A percentile compares a stretch with the other conserved stretches of the same genome.
Conservation (phyloP, 352 stramenopile species). For the Globisporangium polare region DNA sequence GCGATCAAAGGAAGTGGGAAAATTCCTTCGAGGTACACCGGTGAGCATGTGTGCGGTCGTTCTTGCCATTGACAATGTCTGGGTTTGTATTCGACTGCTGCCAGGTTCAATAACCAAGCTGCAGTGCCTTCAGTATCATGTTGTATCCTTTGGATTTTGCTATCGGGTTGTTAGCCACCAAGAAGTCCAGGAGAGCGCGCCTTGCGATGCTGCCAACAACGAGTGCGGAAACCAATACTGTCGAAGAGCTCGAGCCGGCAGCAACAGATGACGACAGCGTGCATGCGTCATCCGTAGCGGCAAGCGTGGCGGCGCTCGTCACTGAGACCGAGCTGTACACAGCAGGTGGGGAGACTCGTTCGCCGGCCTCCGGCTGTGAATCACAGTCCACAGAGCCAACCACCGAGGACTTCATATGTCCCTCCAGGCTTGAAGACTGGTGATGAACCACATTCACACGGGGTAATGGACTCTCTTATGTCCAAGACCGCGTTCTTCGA, state of each 20-base stretch:
- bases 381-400: neutral
- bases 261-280: neutral
- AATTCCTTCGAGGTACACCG: too few relatives aligned
- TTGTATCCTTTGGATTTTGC: too few relatives aligned
- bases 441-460: too few relatives aligned
- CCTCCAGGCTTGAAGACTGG: neutral
- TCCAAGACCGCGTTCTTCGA: conserved; percentile 17
- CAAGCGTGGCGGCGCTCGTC: neutral
- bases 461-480: neutral
- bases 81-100: too few relatives aligned
- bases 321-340: neutral
- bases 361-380: neutral
- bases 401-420: neutral
- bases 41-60: too few relatives aligned
- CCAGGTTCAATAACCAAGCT: too few relatives aligned
- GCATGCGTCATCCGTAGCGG: neutral
- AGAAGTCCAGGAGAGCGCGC: neutral
- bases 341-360: neutral
- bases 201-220: neutral
- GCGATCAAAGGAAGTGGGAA: too few relatives aligned
- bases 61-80: too few relatives aligned
- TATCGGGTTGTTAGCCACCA: too few relatives aligned
- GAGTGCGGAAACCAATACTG: neutral
- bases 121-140: too few relatives aligned
- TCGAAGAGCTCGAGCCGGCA: neutral